Base-by-base conservation (phyloP, 202 grass and related monocot genomes). In the Bolboschoenoplectus hybrid region DNA sequence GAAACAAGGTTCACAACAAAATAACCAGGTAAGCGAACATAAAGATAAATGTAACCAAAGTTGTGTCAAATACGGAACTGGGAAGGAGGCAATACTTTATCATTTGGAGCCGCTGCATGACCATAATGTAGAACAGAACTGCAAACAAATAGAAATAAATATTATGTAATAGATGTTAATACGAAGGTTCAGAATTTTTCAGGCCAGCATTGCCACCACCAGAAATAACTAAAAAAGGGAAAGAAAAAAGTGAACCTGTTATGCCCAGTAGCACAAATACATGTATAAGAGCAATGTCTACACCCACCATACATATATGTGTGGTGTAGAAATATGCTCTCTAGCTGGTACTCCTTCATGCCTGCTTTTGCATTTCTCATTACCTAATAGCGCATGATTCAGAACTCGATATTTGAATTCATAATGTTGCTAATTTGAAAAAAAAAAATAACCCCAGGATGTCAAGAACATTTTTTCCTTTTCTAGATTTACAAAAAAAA, bases 61-160 rank as follows among this genome's bases (percentile, higher is more conserved):
- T 63, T 19, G 77, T 16, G 17, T 75, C 47, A 86, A 72, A 90
- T 69, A 17, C 43, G 13, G 2, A 58, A 58, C 13, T 5, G 17
- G 9, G 71, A 76, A 87, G 84, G 66, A 36, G 79, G 34, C 17
- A 84, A 43, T 91, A 91, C 93, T 87, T 92, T 85, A 19, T 98
- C 96, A 92, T 98, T 98, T 92, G 96, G 96, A 90, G 96, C 96
- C 72, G 91, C 89, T 0, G 90, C 83, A 74, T 98, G 93, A 56
- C 96, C 96, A 90, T 98, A 98, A 86, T 98, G 96, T 38, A 98
- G 96, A 94, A 98, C 86, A 92, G 93, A 89, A 87, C 96, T 96
- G 85, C 81, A 93, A 89, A 85, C 40, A 69, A 84, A 85, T 56
- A 19, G 86, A 45, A 90, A 85, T 67, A 86, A 77, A 82, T 39